Conservation (phyloP, 1,139 yeast genomes). For the Cylindricascospora bacillispora region DNA sequence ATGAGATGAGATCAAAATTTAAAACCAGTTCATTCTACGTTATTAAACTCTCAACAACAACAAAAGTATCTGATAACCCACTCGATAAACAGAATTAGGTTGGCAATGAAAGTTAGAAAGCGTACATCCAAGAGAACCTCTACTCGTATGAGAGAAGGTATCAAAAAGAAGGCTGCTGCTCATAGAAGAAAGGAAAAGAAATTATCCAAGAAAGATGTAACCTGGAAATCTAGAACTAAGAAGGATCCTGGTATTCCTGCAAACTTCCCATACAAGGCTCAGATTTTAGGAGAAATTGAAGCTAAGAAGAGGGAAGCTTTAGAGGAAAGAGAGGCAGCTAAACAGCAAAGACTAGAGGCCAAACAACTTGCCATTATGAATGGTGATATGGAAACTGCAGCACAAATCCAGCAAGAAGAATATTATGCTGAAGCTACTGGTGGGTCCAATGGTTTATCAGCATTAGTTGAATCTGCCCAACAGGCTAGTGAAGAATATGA, state of each 20-base stretch:
- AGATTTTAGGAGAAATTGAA: conserved; percentile 71
- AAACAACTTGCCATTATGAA: conserved; percentile 35
- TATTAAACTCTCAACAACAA: no score
- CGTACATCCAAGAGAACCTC: conserved; percentile 52
- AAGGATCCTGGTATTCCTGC: conserved; percentile 95
- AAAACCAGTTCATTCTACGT: no score
- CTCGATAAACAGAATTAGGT: no score
- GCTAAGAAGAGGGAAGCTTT: conserved; percentile 47
- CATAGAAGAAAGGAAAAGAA: conserved; percentile 79
- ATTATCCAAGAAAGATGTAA: conserved; percentile 70
- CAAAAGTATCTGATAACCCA: no score
- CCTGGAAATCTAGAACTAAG: conserved; percentile 77
- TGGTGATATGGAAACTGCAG: conserved; percentile 28
- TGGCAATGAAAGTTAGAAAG: conserved; percentile 26
- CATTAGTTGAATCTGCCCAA: conserved; percentile 81
- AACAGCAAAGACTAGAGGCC: conserved; percentile 33
- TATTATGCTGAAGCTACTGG: conserved; percentile 34
- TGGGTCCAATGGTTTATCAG: conserved; percentile 51
- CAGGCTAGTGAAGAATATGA: conserved; percentile 66
- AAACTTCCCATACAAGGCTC: conserved; percentile 85
- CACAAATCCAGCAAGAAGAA: conserved; percentile 20
- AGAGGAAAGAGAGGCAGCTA: conserved; percentile 42
- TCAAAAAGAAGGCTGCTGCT: conserved; percentile 89
- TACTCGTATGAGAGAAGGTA: conserved; percentile 92
- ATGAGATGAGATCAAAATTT: no score